Evolutionary conservation across 139 green algal genomes (phyloP).

Genomic region (Coelastrella sp.): DNA sequence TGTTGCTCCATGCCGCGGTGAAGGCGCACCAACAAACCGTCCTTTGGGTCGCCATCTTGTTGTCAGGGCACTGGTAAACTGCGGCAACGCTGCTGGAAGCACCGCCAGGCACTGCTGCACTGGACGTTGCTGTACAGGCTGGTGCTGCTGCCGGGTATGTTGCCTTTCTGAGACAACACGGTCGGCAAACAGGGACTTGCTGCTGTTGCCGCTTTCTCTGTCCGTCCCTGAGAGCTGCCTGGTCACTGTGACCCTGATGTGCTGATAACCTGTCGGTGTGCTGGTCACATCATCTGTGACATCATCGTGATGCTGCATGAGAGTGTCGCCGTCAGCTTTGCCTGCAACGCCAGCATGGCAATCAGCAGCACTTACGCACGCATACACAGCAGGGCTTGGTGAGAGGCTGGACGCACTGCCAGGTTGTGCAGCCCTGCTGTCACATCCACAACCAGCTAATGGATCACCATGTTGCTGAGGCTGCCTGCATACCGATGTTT

Average conservation of each 20-base stretch:
- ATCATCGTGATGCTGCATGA: neutral
- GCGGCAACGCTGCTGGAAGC: neutral
- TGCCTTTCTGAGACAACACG: too few relatives aligned
- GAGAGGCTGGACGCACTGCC: too few relatives aligned
- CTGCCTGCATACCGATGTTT: too few relatives aligned
- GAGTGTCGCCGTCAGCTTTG: neutral
- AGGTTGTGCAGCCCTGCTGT: too few relatives aligned
- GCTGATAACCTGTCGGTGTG: neutral
- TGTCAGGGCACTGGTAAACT: neutral
- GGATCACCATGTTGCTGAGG: too few relatives aligned
- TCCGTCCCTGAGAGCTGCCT: neutral
- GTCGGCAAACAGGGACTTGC: neutral
- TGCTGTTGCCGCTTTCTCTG: neutral
- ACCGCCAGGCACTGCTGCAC: neutral
- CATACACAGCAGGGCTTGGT: too few relatives aligned
- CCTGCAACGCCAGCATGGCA: too few relatives aligned
- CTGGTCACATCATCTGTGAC: neutral
- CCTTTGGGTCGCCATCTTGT: neutral
- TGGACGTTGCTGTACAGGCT: neutral
- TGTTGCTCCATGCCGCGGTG: too few relatives aligned
- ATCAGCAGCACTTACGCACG: too few relatives aligned
- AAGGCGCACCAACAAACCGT: too few relatives aligned
- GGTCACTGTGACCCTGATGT: neutral
- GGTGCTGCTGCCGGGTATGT: too few relatives aligned
- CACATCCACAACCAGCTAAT: too few relatives aligned